Conservation (phyloP, 371 early-diverging fungal genomes). For the Aphelidium insulamus region DNA sequence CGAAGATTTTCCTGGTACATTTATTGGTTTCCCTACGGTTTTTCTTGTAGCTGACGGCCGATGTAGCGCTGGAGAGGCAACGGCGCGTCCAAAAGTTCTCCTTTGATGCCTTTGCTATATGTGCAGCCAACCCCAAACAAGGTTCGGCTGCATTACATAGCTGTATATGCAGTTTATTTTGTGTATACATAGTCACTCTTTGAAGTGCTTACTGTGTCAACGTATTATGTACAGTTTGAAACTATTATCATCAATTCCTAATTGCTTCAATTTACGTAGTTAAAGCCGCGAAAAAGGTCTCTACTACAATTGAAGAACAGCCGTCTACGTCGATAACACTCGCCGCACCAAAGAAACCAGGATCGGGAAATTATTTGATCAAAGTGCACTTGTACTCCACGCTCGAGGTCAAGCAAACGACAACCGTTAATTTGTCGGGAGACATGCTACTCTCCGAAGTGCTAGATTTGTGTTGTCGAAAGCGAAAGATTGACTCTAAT, state of each 20-base stretch:
- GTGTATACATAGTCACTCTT: neutral
- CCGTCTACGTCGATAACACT: too few relatives aligned
- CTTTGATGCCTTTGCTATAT: slow-evolving; percentile 76
- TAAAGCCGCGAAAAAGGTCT: too few relatives aligned
- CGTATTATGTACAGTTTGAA: too few relatives aligned
- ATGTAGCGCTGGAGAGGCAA: slow-evolving; percentile 55
- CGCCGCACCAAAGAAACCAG: slow-evolving; percentile 1
- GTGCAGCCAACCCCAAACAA: slow-evolving; percentile 49
- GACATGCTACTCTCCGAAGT: slow-evolving; percentile 56
- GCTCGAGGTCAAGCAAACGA: slow-evolving; percentile 49
- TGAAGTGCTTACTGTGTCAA: neutral
- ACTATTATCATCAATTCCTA: too few relatives aligned
- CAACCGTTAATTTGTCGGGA: slow-evolving; percentile 51
- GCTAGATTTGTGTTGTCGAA: slow-evolving; percentile 58
- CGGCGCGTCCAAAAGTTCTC: slow-evolving; percentile 60
- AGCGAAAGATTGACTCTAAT: slow-evolving; percentile 53
- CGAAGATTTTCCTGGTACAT: slow-evolving; percentile 76
- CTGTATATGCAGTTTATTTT: neutral
- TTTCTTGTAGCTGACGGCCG: neutral
- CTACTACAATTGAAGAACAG: too few relatives aligned
- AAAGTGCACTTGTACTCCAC: slow-evolving; percentile 32
- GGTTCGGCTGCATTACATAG: too few relatives aligned
- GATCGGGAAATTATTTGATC: slow-evolving; percentile 12
- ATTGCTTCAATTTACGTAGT: too few relatives aligned
- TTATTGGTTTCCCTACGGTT: neutral